phyloP scores from a whole-genome alignment of 2,329 filamentous ascomycete species.

The Fusarium sp. region DNA sequence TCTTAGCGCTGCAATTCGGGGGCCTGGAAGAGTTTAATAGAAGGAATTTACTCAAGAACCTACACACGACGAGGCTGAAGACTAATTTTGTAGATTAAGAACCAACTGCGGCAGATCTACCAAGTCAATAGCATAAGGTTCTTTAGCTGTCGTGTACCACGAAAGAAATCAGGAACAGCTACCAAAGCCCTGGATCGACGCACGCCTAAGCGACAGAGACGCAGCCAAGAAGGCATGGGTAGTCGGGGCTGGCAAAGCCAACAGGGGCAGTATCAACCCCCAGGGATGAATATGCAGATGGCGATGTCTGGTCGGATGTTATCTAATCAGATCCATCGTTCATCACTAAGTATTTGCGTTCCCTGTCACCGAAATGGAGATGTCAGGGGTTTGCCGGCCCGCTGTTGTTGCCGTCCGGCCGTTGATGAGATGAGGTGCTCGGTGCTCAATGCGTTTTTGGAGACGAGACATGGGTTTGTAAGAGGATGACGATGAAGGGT shows the following conservation, averaged over 20 bases:
- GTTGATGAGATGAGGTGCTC: slow-evolving; percentile 23
- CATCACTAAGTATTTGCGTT: slow-evolving; percentile 20
- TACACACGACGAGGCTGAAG: slow-evolving; percentile 5
- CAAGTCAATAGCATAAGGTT: neutral
- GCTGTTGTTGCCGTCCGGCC: slow-evolving; percentile 19
- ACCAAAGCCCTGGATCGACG: slow-evolving; percentile 9
- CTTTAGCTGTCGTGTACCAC: slow-evolving; percentile 4
- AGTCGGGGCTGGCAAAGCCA: neutral
- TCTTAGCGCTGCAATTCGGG: neutral
- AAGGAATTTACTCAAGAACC: slow-evolving; percentile 5
- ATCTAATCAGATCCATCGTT: slow-evolving; percentile 51
- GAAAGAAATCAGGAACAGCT: slow-evolving; percentile 9
- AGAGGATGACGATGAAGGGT: neutral
- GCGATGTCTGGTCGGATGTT: slow-evolving; percentile 21
- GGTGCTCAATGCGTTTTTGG: slow-evolving; percentile 30
- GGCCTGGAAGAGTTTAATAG: neutral
- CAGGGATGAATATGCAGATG: slow-evolving; percentile 6
- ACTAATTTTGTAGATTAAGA: neutral
- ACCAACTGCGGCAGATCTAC: slow-evolving; percentile 14
- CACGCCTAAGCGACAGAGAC: slow-evolving; percentile 2
- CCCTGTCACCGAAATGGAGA: slow-evolving; percentile 27
- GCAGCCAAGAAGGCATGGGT: neutral
- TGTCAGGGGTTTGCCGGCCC: slow-evolving; percentile 33
- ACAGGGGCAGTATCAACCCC: slow-evolving; percentile 15
- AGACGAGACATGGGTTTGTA: slow-evolving; percentile 16